phyloP scores from a whole-genome alignment of 1,139 yeast genomes.

The Hemisphaericaspora xylanilytica region DNA sequence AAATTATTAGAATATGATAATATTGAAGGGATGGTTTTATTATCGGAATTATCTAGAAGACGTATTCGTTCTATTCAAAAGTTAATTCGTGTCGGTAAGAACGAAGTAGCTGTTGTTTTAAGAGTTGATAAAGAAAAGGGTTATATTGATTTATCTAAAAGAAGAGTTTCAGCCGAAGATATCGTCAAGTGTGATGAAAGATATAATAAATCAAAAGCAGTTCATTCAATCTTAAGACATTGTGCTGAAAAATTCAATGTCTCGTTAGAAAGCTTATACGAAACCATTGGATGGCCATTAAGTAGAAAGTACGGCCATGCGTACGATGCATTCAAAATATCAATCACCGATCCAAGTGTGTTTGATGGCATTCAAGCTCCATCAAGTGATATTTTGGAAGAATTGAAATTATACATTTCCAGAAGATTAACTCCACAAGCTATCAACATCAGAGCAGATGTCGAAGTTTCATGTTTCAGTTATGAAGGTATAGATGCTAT shows the following conservation, averaged over 20 bases:
- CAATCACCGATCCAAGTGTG: slow-evolving; percentile 87
- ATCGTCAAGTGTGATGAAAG: slow-evolving; percentile 97
- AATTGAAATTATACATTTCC: slow-evolving; percentile 79
- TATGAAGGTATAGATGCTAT: slow-evolving; percentile 98
- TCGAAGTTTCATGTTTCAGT: slow-evolving; percentile 94
- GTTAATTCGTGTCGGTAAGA: slow-evolving; percentile 95
- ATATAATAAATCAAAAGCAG: slow-evolving; percentile 95
- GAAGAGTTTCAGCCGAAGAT: slow-evolving; percentile 98
- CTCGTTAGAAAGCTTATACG: slow-evolving; percentile 81
- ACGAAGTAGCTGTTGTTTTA: slow-evolving; percentile 97
- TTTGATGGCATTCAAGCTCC: slow-evolving; percentile 81
- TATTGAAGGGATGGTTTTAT: slow-evolving; percentile 96
- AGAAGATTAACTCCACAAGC: slow-evolving; percentile 98
- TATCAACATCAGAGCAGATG: slow-evolving; percentile 94
- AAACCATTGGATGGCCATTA: slow-evolving; percentile 95
- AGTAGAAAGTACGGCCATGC: slow-evolving; percentile 96
- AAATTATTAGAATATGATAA: slow-evolving; percentile 94
- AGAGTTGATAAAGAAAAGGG: slow-evolving; percentile 99
- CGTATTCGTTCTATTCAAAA: slow-evolving; percentile 98
- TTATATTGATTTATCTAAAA: slow-evolving; percentile 93
- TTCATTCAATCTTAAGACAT: slow-evolving; percentile 94
- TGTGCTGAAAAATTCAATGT: slow-evolving; percentile 96
- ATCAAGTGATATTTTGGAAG: slow-evolving; percentile 69
- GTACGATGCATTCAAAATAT: slow-evolving; percentile 93
- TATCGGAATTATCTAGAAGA: slow-evolving; percentile 96